phyloP scores from a whole-genome alignment of 305 asterid species.

The Withania somnifera region DNA sequence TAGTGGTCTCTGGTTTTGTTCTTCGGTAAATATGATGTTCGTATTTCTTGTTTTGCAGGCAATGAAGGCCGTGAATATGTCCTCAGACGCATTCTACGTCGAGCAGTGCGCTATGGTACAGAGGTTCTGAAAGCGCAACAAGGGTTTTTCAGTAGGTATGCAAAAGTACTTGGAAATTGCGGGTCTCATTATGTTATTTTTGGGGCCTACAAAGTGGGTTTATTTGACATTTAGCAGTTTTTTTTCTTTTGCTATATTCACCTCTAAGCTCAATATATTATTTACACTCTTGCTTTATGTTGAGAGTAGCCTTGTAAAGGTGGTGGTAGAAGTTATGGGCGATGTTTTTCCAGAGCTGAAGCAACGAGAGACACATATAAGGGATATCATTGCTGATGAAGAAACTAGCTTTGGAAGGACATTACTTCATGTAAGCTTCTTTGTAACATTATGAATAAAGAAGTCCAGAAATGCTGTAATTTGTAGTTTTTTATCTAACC shows the following conservation, averaged over 20 bases:
- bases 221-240: not conserved
- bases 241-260: not conserved
- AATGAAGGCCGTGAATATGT: conserved; percentile 98
- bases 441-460: not conserved
- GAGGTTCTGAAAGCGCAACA: conserved; percentile 81
- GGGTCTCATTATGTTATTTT: not conserved
- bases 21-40: not conserved
- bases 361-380: conserved; percentile 46
- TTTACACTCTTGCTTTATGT: not conserved
- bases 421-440: conserved; percentile 49
- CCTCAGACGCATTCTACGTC: conserved; percentile 85
- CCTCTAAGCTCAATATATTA: not conserved
- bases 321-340: conserved; percentile 79
- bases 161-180: not conserved
- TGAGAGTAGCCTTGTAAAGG: conserved; percentile 58
- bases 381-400: conserved; percentile 74
- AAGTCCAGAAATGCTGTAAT: not conserved
- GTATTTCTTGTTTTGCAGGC: conserved; percentile 33
- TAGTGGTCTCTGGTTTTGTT: not conserved
- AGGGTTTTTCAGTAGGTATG: conserved; percentile 81
- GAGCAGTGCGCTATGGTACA: conserved; percentile 95
- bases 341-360: conserved; percentile 83
- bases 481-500: not conserved
- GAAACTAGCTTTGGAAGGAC: conserved; percentile 94
- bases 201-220: not conserved